Conservation (phyloP, 2,329 filamentous ascomycete genomes). For the Botrytis tulipae region DNA sequence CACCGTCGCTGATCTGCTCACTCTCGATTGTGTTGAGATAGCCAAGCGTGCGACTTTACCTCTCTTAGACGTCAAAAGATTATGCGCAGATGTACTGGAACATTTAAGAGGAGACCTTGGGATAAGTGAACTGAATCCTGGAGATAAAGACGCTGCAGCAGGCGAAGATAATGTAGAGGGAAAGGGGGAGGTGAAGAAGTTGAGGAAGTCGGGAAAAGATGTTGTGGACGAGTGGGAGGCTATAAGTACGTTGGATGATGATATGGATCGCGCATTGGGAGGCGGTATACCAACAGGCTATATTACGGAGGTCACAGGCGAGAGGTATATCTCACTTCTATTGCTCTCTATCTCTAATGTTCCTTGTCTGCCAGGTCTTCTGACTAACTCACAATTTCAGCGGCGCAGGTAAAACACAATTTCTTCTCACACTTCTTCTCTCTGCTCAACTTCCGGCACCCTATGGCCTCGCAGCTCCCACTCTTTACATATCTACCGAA, state of each 20-base stretch:
- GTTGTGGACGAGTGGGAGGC: constrained; percentile 48
- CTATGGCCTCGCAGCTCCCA: constrained; percentile 61
- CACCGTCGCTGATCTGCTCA: constrained; percentile 80
- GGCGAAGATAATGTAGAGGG: neutral
- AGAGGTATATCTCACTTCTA: constrained; percentile 58
- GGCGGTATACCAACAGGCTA: constrained; percentile 80
- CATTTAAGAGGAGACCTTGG: constrained; percentile 61
- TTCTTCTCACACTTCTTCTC: constrained; percentile 81
- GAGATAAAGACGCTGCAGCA: constrained; percentile 7
- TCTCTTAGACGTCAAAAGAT: constrained; percentile 72
- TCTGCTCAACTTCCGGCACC: constrained; percentile 78
- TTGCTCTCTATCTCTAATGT: neutral
- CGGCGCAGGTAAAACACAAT: constrained; percentile 91
- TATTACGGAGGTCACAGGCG: constrained; percentile 86
- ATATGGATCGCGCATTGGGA: constrained; percentile 67
- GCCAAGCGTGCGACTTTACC: constrained; percentile 83
- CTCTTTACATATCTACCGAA: constrained; percentile 93
- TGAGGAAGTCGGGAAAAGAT: constrained; percentile 40
- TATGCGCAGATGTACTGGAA: constrained; percentile 65
- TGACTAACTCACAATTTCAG: constrained; percentile 41
- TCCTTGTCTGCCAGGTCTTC: neutral
- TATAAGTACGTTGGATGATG: constrained; percentile 78
- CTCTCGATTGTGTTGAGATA: constrained; percentile 77
- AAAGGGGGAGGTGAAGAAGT: constrained; percentile 1
- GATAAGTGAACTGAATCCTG: constrained; percentile 18